These are phyloP conservation scores for Dispira parvispora DNA, from an alignment of 192 early-diverging fungal genomes.

Conservation along the genomic window DNA sequence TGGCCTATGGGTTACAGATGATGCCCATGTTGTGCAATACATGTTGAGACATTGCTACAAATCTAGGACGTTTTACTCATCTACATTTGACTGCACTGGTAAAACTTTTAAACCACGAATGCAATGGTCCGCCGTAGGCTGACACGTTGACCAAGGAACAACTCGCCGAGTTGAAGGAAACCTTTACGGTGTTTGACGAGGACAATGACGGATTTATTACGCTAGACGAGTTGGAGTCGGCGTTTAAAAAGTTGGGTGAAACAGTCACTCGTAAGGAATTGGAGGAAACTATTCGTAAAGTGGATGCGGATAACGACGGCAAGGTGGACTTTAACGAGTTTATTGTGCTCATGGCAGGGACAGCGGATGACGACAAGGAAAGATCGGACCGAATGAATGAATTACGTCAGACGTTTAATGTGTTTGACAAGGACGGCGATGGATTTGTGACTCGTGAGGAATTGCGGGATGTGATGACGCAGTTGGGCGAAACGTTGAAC, in stretches of 20 bases:
- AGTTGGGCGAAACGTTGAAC: slow-evolving; percentile 46
- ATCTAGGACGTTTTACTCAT: no score
- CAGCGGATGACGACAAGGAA: not conserved
- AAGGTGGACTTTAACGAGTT: slow-evolving; percentile 49
- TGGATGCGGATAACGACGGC: slow-evolving; percentile 52
- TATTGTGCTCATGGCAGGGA: slow-evolving; percentile 23
- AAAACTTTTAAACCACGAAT: no score
- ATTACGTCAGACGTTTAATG: slow-evolving; percentile 20
- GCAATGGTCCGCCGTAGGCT: not conserved
- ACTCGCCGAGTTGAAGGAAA: slow-evolving; percentile 66
- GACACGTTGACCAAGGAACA: slow-evolving; percentile 78
- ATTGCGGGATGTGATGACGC: slow-evolving; percentile 21
- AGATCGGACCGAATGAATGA: slow-evolving; percentile 9
- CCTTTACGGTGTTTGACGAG: slow-evolving; percentile 20
- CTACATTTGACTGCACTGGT: no score
- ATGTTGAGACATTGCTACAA: no score
- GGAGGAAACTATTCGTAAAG: slow-evolving; percentile 48
- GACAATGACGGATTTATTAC: slow-evolving; percentile 23
- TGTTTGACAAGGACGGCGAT: slow-evolving; percentile 37
- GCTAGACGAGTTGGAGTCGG: slow-evolving; percentile 15
- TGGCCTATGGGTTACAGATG: no score
- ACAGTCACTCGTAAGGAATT: slow-evolving; percentile 45
- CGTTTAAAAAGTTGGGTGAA: slow-evolving; percentile 28
- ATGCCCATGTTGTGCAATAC: no score
- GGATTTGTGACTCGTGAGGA: slow-evolving; percentile 30